Conservation (phyloP, 2,329 filamentous ascomycete species). For the Fragosphaeria purpurea region DNA sequence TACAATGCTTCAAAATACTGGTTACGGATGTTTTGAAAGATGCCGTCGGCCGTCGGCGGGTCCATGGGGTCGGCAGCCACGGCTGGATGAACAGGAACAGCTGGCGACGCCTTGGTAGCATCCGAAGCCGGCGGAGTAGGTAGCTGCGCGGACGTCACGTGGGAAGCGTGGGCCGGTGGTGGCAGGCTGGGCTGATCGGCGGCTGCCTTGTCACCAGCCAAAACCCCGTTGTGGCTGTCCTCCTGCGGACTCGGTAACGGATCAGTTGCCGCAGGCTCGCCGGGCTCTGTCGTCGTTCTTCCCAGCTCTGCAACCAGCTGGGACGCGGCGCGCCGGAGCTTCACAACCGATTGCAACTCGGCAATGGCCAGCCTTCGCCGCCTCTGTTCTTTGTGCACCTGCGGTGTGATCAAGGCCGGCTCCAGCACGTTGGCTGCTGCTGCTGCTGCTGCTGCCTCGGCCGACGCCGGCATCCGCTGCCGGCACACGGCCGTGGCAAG, state of each 20-base stretch:
- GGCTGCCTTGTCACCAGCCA: too few species aligned
- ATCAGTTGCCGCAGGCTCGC: too few species aligned
- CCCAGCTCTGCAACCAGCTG: slow-evolving; percentile 28
- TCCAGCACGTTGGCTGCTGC: slow-evolving; percentile 8
- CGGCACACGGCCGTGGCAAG: slow-evolving; percentile 38
- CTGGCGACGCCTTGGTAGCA: background rate
- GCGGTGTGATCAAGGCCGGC: slow-evolving; percentile 30
- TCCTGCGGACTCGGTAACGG: too few species aligned
- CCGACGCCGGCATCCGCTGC: slow-evolving; percentile 18
- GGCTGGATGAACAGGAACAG: background rate
- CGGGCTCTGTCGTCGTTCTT: background rate
- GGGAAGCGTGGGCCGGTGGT: background rate
- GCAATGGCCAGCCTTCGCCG: slow-evolving; percentile 51
- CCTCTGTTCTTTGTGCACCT: slow-evolving; percentile 39
- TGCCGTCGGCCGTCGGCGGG: slow-evolving; percentile 37
- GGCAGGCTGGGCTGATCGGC: too few species aligned
- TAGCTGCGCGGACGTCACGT: background rate
- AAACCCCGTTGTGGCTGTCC: too few species aligned
- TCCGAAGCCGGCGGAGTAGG: slow-evolving; percentile 8
- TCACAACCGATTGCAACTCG: slow-evolving; percentile 51
- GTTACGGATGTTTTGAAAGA: slow-evolving; percentile 47
- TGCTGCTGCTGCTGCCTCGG: background rate
- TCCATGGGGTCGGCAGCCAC: background rate
- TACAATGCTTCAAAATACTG: slow-evolving; percentile 53
- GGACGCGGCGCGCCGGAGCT: slow-evolving; percentile 35